Evolutionary conservation across 2,329 filamentous ascomycete genomes (phyloP), one percentile per base, ranked within the genome.

Genomic region (Thermochaetoides dissita): DNA sequence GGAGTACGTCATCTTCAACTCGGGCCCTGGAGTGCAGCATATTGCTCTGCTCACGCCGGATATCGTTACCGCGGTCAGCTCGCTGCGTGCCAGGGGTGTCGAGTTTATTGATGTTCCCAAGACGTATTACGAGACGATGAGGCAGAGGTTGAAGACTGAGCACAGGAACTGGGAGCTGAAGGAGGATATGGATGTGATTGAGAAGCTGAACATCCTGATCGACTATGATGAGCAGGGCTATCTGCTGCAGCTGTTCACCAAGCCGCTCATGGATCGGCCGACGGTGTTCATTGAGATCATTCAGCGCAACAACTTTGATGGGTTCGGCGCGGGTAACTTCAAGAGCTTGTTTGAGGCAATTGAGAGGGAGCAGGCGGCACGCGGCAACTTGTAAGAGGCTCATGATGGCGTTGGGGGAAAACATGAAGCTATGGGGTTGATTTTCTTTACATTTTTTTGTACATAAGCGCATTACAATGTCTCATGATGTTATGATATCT

Each of bases 231-330:
- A 94, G 70, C 77, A 76, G 24, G 89, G 89, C 0, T 95, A 95
- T 62, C 62, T 95, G 49, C 62, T 81, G 42, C 75, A 80, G 63
- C 65, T 86, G 31, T 86, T 86, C 61, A 85, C 81, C 30, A 86
- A 86, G 76, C 89, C 89, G 49, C 63, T 95, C 51, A 84, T 94
- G 81, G 88, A 95, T 63, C 79, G 89, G 9, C 89, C 89, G 24
- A 95, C 89, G 3, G 88, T 95, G 29, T 95, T 95, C 59, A 78
- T 95, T 49, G 89, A 95, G 72, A 94, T 95, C 54, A 95, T 95
- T 54, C 87, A 95, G 68, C 69, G 88, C 44, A 81, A 93, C 54
- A 79, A 86, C 49, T 95, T 95, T 60, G 79, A 83, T 30, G 89
- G 89, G 0, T 95, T 95, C 53, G 88, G 89, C 4, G 89, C 88